Conservation (phyloP, 1,139 yeast genomes). For the Torulaspora pretoriensis region DNA sequence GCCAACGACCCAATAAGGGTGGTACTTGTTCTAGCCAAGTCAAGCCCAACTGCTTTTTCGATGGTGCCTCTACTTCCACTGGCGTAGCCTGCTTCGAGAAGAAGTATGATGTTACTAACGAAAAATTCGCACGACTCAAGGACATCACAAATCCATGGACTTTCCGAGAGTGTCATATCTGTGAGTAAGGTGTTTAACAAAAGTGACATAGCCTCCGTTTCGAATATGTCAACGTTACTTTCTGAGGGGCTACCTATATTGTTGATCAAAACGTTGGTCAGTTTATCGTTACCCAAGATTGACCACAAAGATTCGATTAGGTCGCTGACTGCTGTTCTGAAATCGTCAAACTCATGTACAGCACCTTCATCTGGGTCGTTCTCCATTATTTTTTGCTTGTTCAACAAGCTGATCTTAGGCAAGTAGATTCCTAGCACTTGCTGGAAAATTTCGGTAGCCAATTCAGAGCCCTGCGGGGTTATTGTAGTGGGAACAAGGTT, state of each 20-base stretch:
- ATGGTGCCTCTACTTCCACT: conserved; percentile 13
- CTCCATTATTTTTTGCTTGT: conserved; percentile 32
- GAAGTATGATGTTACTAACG: conserved; percentile 30
- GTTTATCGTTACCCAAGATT: conserved; percentile 54
- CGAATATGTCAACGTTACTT: conserved; percentile 39
- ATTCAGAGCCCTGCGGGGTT: conserved; percentile 25
- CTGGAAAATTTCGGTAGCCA: conserved; percentile 32
- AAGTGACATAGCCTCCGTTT: conserved; percentile 67
- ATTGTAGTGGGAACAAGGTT: conserved; percentile 30
- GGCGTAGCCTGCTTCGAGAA: conserved; percentile 29
- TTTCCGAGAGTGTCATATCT: conserved; percentile 40
- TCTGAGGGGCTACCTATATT: conserved; percentile 40
- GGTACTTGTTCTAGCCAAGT: conserved; percentile 45
- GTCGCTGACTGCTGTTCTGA: conserved; percentile 71
- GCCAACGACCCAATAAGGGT: conserved; percentile 51
- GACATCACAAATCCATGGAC: conserved; percentile 41
- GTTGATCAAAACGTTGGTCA: conserved; percentile 44
- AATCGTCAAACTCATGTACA: conserved; percentile 55
- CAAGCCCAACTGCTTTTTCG: conserved; percentile 23
- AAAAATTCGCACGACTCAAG: conserved; percentile 28
- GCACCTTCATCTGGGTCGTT: conserved; percentile 31
- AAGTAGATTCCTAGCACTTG: conserved; percentile 35
- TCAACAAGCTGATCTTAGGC: conserved; percentile 33
- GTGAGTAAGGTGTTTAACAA: conserved; percentile 48
- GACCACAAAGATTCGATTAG: conserved; percentile 67